phyloP scores from a whole-genome alignment of 305 asterid species.

The Ilex paraguariensis region DNA sequence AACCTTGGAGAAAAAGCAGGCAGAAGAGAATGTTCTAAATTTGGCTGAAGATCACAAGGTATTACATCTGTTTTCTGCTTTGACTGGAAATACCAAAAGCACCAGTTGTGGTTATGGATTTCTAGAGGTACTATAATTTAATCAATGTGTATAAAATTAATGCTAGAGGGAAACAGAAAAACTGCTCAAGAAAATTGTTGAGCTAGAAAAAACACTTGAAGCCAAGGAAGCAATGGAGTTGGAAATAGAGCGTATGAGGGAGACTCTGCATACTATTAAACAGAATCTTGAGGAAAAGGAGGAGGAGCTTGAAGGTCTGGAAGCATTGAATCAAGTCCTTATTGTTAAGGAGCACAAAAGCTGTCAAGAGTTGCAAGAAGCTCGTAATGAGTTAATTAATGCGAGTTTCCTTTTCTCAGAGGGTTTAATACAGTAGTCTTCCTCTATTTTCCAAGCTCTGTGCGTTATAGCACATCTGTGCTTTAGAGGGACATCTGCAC shows the following conservation, averaged over 20 bases:
- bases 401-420: constrained; percentile 21
- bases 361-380: constrained; percentile 44
- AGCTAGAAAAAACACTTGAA: constrained; percentile 48
- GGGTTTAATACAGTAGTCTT: not conserved
- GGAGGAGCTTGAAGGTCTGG: constrained; percentile 28
- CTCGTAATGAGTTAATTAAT: constrained; percentile 36
- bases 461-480: too few relatives aligned
- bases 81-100: too few relatives aligned
- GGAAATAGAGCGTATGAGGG: constrained; percentile 41
- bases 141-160: not conserved
- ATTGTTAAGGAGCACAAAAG: constrained; percentile 28
- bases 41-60: constrained; percentile 67
- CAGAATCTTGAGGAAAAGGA: constrained; percentile 29
- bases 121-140: too few relatives aligned
- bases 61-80: not conserved
- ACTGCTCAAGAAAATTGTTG: constrained; percentile 35
- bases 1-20: constrained; percentile 41
- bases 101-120: too few relatives aligned
- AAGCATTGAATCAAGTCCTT: constrained; percentile 30
- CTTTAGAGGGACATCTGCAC: too few relatives aligned
- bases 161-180: constrained; percentile 43
- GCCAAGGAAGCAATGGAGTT: constrained; percentile 56
- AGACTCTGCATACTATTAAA: constrained; percentile 29
- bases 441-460: too few relatives aligned
- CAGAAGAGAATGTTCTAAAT: constrained; percentile 34